Evolutionary conservation across 2,329 filamentous ascomycete species (phyloP).

Genomic region (Clarireedia paspali): DNA sequence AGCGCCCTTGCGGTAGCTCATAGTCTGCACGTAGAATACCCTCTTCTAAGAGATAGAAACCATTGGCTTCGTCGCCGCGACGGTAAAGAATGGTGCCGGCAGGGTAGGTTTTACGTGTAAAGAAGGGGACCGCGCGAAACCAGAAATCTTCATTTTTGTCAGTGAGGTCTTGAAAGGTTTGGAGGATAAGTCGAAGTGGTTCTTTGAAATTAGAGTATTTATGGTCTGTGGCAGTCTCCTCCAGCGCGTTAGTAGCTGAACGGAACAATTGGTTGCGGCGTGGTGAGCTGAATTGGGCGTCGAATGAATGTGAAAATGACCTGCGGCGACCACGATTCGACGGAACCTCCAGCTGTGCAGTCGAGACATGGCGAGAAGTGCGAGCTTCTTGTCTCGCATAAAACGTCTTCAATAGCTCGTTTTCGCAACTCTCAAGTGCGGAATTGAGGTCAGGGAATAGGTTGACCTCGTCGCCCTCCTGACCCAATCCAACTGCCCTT

Average conservation of each 20-base stretch:
- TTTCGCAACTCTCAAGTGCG: constrained; percentile 89
- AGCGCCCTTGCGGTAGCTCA: constrained; percentile 77
- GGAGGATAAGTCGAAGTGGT: constrained; percentile 82
- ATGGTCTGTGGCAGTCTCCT: constrained; percentile 47
- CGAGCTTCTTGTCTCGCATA: constrained; percentile 61
- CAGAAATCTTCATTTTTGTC: constrained; percentile 90
- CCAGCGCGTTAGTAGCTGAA: constrained; percentile 69
- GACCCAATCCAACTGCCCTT: constrained; percentile 73
- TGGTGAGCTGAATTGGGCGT: constrained; percentile 64
- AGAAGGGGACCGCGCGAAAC: constrained; percentile 73
- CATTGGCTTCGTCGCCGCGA: constrained; percentile 67
- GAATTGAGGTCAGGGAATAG: constrained; percentile 89
- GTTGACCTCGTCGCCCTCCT: constrained; percentile 64
- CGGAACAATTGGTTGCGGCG: constrained; percentile 69
- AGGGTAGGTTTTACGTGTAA: constrained; percentile 58
- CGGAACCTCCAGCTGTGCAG: constrained; percentile 25
- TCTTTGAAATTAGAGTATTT: constrained; percentile 85
- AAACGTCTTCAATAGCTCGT: constrained; percentile 77
- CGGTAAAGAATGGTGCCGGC: constrained; percentile 70
- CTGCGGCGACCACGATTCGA: constrained; percentile 8
- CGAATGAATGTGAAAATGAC: constrained; percentile 42
- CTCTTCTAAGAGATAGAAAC: constrained; percentile 84
- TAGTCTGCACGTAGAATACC: constrained; percentile 90
- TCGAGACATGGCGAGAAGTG: constrained; percentile 36
- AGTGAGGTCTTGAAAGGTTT: constrained; percentile 88